Conservation (phyloP, 768 basidiomycete species). For the Tylopilus rubrobrunneus region DNA sequence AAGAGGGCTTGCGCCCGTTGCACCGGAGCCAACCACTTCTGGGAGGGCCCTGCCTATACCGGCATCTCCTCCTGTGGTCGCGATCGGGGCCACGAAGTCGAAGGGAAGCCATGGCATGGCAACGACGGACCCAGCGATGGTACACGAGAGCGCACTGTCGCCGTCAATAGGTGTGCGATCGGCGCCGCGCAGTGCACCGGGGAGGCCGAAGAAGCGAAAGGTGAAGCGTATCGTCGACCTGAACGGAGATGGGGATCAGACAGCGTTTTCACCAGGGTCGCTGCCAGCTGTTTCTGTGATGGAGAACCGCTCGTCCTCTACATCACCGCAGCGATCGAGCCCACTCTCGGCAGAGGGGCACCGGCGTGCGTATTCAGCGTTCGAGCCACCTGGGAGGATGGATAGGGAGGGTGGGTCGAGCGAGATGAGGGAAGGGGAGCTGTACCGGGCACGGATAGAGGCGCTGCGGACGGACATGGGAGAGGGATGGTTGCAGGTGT, state of each 20-base stretch:
- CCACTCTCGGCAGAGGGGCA: constrained; percentile 15
- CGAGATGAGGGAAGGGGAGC: constrained; percentile 55
- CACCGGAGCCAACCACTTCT: constrained; percentile 51
- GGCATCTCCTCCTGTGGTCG: constrained; percentile 57
- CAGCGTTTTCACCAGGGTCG: constrained; percentile 30
- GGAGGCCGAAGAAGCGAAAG: constrained; percentile 54
- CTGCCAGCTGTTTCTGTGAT: neutral
- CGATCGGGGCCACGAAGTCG: constrained; percentile 41
- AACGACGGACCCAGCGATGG: constrained; percentile 18
- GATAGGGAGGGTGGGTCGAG: constrained; percentile 8
- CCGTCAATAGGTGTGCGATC: constrained; percentile 38
- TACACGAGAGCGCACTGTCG: constrained; percentile 23
- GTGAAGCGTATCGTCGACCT: constrained; percentile 77
- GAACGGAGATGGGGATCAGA: constrained; percentile 42
- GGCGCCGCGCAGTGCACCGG: constrained; percentile 41
- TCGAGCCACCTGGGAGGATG: constrained; percentile 45
- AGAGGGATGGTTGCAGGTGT: constrained; percentile 84
- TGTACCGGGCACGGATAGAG: constrained; percentile 75
- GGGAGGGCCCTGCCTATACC: constrained; percentile 45
- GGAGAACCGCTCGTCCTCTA: constrained; percentile 7
- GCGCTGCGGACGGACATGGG: constrained; percentile 84
- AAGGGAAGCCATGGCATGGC: constrained; percentile 13
- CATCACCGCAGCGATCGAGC: constrained; percentile 18
- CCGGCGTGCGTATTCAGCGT: constrained; percentile 37
- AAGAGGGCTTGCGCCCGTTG: constrained; percentile 47